Conservation (phyloP, 2,329 filamentous ascomycete genomes). For the Hymenoscyphus occultus region DNA sequence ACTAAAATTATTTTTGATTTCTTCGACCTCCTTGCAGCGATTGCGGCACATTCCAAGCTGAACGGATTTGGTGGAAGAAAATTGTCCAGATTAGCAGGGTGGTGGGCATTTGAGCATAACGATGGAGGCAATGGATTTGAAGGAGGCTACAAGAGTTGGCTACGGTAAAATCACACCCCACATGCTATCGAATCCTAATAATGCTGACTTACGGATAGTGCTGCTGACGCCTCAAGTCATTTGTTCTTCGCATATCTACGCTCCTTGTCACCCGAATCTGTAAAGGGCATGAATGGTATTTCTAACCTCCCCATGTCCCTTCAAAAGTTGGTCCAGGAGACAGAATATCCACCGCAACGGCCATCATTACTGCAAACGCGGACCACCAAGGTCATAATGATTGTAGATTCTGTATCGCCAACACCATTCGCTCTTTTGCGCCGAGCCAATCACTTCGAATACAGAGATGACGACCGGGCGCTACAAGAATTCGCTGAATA, state of each 20-base stretch:
- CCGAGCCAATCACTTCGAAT: constrained; percentile 91
- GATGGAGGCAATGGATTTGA: constrained; percentile 91
- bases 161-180: constrained; percentile 56
- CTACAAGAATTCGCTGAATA: constrained; percentile 83
- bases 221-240: constrained; percentile 93
- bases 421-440: constrained; percentile 89
- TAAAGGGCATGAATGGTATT: constrained; percentile 70
- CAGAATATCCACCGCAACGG: constrained; percentile 85
- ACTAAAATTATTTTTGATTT: constrained; percentile 92
- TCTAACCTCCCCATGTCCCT: constrained; percentile 85
- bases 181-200: neutral
- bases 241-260: constrained; percentile 96
- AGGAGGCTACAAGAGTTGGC: constrained; percentile 87
- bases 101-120: constrained; percentile 96
- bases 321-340: constrained; percentile 85
- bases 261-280: constrained; percentile 76
- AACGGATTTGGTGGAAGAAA: constrained; percentile 94
- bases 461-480: constrained; percentile 82
- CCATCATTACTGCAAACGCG: constrained; percentile 73
- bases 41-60: constrained; percentile 87
- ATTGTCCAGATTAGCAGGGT: constrained; percentile 89
- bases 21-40: constrained; percentile 86
- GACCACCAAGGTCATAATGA: constrained; percentile 92
- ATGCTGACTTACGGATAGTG: constrained; percentile 48
- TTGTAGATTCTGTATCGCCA: constrained; percentile 90